These are phyloP conservation scores for Lactarius vividus DNA, from an alignment of 768 basidiomycete genomes.

Conservation along the genomic window DNA sequence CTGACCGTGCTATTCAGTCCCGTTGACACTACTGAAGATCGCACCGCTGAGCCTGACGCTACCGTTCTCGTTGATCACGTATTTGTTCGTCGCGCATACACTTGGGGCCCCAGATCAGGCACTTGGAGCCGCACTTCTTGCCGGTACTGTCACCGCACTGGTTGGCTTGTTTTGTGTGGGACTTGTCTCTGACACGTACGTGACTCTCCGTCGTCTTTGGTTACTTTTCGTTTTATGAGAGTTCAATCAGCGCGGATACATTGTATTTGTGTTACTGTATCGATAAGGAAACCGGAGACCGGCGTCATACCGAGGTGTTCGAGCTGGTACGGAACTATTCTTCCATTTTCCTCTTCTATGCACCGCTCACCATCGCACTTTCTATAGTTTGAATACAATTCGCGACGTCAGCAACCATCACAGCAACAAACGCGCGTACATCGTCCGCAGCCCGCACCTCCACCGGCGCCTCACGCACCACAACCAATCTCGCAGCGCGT, in stretches of 20 bases:
- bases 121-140: constrained; percentile 69
- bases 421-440: constrained; percentile 15
- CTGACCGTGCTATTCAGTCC: constrained; percentile 38
- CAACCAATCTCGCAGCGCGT: constrained; percentile 28
- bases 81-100: constrained; percentile 86
- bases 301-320: constrained; percentile 52
- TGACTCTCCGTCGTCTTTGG: constrained; percentile 1
- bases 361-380: not conserved
- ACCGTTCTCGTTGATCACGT: constrained; percentile 78
- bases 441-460: constrained; percentile 12
- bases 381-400: constrained; percentile 26
- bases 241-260: constrained; percentile 50
- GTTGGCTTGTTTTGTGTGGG: constrained; percentile 84
- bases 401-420: constrained; percentile 14
- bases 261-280: constrained; percentile 68
- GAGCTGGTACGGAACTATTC: constrained; percentile 44
- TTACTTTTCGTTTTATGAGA: not conserved
- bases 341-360: not conserved
- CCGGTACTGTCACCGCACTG: constrained; percentile 75
- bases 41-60: constrained; percentile 78
- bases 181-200: constrained; percentile 72
- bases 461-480: constrained; percentile 17
- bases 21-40: constrained; percentile 70
- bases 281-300: constrained; percentile 53
- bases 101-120: constrained; percentile 68